Base-by-base conservation (phyloP, 768 basidiomycete species). In the Rhodotorula graminis region DNA sequence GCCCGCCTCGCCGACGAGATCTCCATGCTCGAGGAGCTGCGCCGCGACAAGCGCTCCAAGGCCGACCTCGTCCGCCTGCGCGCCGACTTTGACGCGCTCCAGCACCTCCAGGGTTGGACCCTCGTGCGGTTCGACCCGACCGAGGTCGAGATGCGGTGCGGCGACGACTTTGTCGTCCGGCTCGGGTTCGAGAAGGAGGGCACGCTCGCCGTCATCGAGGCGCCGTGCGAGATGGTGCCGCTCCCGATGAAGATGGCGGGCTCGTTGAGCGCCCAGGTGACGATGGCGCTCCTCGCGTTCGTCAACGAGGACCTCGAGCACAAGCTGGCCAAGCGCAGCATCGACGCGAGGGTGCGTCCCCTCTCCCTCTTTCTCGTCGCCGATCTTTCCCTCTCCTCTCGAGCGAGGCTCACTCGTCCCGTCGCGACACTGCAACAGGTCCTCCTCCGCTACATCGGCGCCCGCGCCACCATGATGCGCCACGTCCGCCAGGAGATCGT, bases 61-160 rank as follows among this genome's bases (percentile, higher is more conserved):
- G 64, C 72, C 0, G 78, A 78, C 61, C 70, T 78, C 16, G 69
- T 61, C 21, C 53, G 77, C 14, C 65, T 78, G n/a, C 61, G 71
- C 72, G 79, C 71, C 46, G 78, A 80, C 27, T 75, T 68, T 44
- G 74, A 77, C 15, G 66, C 73, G 2, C 65, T 80, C 11, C 70
- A 78, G 62, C 53, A 71, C 55, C 29, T 77, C 33, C 75, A 78
- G 37, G 70, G 75, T 0, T 80, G 79, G 78, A 42, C 44, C 11
- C 57, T 78, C 25, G 49, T 50, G 4, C 61, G 53, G n/a, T 75
- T 72, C 62, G 61, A 66, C 23, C 21, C 56, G 9, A 5, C 15
- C 8, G 47, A 58, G 18, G 56, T 75, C 23, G 29, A 46, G 37
- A 66, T 79, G 11, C 40, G 47, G 27, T 73, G 73, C 59, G 61